Conservation (phyloP, 495 filamentous ascomycete genomes). For the Hypomontagnella monticulosa region DNA sequence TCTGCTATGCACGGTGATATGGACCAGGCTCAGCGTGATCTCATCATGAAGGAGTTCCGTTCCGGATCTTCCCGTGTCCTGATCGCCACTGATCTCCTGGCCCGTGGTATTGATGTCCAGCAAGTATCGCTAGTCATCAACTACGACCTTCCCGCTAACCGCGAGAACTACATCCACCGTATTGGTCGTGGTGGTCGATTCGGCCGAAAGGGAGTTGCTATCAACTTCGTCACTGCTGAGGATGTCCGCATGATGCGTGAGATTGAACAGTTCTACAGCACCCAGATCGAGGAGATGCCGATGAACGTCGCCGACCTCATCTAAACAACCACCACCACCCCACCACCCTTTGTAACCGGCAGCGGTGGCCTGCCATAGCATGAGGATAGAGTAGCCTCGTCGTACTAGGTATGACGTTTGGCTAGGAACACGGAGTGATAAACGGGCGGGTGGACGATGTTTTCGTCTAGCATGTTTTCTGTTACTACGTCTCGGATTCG, state of each 20-base stretch:
- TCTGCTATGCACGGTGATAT: conserved; percentile 99
- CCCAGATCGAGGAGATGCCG: conserved; percentile 87
- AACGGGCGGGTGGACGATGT: conserved; percentile 30
- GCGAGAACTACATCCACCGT: conserved; percentile 99
- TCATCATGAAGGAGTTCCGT: conserved; percentile 99
- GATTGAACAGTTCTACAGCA: conserved; percentile 86
- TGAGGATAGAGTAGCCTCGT: conserved; percentile 17
- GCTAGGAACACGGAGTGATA: conserved; percentile 33
- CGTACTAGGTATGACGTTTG: conserved; percentile 34
- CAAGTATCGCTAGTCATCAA: conserved; percentile 99
- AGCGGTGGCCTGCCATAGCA: conserved; percentile 10
- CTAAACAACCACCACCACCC: conserved; percentile 35
- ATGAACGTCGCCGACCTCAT: conserved; percentile 84
- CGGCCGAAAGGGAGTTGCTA: conserved; percentile 99
- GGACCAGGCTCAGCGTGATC: conserved; percentile 95
- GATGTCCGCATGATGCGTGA: conserved; percentile 99
- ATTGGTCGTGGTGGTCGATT: conserved; percentile 99
- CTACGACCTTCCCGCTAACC: conserved; percentile 98
- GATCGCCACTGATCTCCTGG: conserved; percentile 96
- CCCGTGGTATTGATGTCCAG: conserved; percentile 99
- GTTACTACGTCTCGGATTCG: conserved; percentile 28
- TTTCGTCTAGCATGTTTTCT: conserved; percentile 38
- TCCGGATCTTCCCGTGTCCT: conserved; percentile 96
- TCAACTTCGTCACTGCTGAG: conserved; percentile 99
- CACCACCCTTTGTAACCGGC: conserved; percentile 4